Base-by-base conservation (phyloP, 2,329 filamentous ascomycete genomes). In the Phaeomoniella chlamydospora region DNA sequence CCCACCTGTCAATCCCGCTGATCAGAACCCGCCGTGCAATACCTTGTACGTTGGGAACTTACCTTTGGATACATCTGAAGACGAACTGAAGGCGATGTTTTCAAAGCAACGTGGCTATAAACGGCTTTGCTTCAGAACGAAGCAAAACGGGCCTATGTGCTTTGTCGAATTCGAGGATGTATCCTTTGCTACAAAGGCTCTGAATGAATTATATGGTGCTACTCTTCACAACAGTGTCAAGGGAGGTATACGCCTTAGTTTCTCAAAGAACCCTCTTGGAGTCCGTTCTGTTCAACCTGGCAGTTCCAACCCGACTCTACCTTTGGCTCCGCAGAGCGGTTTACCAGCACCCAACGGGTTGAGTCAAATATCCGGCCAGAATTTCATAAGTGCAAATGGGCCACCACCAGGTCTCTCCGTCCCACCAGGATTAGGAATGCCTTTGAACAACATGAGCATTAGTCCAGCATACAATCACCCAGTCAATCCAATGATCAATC, bases 121-220 rank as follows among this genome's bases (percentile, higher is more conserved):
- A 61, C 74, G 90, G 17, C 74, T 98, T 5, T 94, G 86, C 53
- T 94, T 94, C 67, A 74, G 88, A 19, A 92, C 86, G 37, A 96
- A 96, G 64, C 75, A 83, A 45, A 94, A 94, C 48, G 88, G 88
- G 0, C 88, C 88, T 2, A 96, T 96, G 87, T 96, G 90, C 54
- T 96, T 96, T 56, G 90, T 98, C 26, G 90, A 98, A 57, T 98
- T 96, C 48, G 88, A 96, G 50, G 87, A 94, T 49, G 71, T 93
- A 9, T 81, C 83, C 2, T 88, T 85, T 50, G 88, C 90, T 1
- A 94, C 88, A 30, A 93, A 90, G 58, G 80, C 87, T 1, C 68
- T 96, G 2, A 76, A 87, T 44, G 85, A 94, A 38, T 68, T 96
- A 1, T 94, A 96, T 50, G 90, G 90, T 0, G 75, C 80, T 34